Evolutionary conservation across 306 rosid species (phyloP).

Genomic region (Mucuna pruriens): DNA sequence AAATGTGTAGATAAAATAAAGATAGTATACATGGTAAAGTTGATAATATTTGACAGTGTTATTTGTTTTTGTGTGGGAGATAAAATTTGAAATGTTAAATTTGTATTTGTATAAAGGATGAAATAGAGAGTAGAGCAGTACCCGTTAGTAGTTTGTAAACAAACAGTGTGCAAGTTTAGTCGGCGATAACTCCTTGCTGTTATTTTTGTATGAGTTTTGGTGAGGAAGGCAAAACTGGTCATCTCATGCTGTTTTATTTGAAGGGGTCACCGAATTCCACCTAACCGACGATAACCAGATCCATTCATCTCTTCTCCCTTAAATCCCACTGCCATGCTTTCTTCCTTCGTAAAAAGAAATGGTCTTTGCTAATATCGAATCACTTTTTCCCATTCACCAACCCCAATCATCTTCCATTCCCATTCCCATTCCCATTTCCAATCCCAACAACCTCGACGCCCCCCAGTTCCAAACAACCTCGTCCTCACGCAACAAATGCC

Average conservation of each 20-base stretch:
- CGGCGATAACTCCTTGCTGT: background rate
- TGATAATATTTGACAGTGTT: too few species aligned
- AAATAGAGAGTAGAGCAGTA: background rate
- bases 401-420: background rate
- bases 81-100: too few species aligned
- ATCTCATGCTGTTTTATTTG: too few species aligned
- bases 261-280: too few species aligned
- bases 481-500: slow-evolving; percentile 53
- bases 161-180: background rate
- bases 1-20: too few species aligned
- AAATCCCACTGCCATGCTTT: slow-evolving; percentile 23
- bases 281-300: background rate
- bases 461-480: background rate
- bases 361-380: slow-evolving; percentile 64
- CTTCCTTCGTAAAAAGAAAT: slow-evolving; percentile 32
- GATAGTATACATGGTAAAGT: too few species aligned
- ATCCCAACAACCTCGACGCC: slow-evolving; percentile 53
- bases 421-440: slow-evolving; percentile 11
- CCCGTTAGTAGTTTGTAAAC: background rate
- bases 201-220: too few species aligned
- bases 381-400: slow-evolving; percentile 46
- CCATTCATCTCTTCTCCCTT: background rate
- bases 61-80: too few species aligned
- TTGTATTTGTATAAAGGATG: background rate
- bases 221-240: too few species aligned